A percentile compares a stretch with the other conserved stretches of the same genome.
phyloP scores from a whole-genome alignment of 768 basidiomycete genomes.

The Lentinula lateritia region DNA sequence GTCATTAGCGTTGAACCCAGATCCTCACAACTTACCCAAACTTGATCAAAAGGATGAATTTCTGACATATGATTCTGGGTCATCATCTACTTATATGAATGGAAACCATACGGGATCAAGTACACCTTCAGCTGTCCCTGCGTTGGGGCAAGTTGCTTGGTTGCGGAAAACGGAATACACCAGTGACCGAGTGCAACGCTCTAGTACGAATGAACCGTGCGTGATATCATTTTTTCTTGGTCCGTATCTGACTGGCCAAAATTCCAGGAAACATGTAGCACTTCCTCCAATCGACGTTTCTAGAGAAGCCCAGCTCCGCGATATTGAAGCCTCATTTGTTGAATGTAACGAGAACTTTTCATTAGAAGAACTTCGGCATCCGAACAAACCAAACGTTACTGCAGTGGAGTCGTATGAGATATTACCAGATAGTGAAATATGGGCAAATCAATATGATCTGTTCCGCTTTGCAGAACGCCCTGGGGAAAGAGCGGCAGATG shows the following conservation, averaged over 20 bases:
- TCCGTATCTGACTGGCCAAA: background rate
- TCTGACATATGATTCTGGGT: slow-evolving; percentile 60
- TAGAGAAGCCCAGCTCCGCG: slow-evolving; percentile 64
- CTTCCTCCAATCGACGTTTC: slow-evolving; percentile 63
- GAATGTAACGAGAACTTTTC: slow-evolving; percentile 57
- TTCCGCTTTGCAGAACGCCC: slow-evolving; percentile 84
- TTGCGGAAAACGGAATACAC: slow-evolving; percentile 90
- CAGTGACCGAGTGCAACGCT: slow-evolving; percentile 51
- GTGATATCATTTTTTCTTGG: slow-evolving; percentile 14
- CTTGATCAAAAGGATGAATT: slow-evolving; percentile 75
- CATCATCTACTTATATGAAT: slow-evolving; percentile 29
- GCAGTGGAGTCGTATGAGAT: slow-evolving; percentile 82
- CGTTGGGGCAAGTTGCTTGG: slow-evolving; percentile 75
- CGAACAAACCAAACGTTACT: slow-evolving; percentile 68
- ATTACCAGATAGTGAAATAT: slow-evolving; percentile 79
- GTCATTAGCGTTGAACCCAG: slow-evolving; percentile 56
- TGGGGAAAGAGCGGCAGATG: slow-evolving; percentile 70
- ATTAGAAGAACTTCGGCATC: slow-evolving; percentile 61
- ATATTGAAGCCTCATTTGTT: slow-evolving; percentile 74
- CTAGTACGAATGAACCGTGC: slow-evolving; percentile 49
- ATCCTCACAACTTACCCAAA: slow-evolving; percentile 46
- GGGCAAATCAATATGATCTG: slow-evolving; percentile 86
- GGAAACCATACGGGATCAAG: slow-evolving; percentile 26
- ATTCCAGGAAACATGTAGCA: slow-evolving; percentile 40
- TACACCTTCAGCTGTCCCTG: slow-evolving; percentile 38